Evolutionary conservation across 2,329 filamentous ascomycete genomes (phyloP).

Genomic region (Colletotrichum euphorbiae): DNA sequence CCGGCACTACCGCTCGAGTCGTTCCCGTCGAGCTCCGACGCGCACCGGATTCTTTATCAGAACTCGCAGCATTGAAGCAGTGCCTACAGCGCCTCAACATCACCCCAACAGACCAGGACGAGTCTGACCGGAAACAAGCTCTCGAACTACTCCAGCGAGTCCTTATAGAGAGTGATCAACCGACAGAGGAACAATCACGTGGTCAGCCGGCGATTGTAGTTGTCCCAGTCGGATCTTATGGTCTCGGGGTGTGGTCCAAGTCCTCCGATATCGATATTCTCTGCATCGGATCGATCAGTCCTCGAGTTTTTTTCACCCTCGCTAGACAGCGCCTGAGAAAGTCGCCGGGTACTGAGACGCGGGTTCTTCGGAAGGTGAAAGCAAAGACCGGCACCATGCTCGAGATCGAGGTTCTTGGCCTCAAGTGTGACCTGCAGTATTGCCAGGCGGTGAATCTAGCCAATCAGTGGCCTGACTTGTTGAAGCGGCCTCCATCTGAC

Average conservation of each 20-base stretch:
- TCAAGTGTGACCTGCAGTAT: constrained; percentile 75
- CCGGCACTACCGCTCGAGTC: constrained; percentile 33
- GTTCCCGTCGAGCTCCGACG: constrained; percentile 50
- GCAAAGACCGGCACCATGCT: constrained; percentile 72
- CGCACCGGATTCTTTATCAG: constrained; percentile 47
- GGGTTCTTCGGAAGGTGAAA: constrained; percentile 67
- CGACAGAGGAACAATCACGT: constrained; percentile 15
- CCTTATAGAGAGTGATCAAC: constrained; percentile 50
- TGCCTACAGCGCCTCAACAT: constrained; percentile 52
- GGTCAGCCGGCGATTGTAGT: constrained; percentile 57
- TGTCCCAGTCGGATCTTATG: constrained; percentile 74
- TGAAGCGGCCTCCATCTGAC: constrained; percentile 62
- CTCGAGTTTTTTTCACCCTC: constrained; percentile 71
- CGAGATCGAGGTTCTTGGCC: constrained; percentile 67
- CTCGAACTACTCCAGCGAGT: constrained; percentile 58
- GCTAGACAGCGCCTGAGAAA: constrained; percentile 65
- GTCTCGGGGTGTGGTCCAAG: constrained; percentile 70
- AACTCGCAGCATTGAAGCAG: constrained; percentile 50
- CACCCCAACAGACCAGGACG: constrained; percentile 62
- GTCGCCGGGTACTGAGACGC: constrained; percentile 56
- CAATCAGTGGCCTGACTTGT: constrained; percentile 58
- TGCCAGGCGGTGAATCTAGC: constrained; percentile 57
- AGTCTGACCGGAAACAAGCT: constrained; percentile 54
- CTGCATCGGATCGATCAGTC: constrained; percentile 71
- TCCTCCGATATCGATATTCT: constrained; percentile 74